These are phyloP conservation scores for Albugo candida DNA, from an alignment of 352 stramenopile genomes.

Conservation along the genomic window DNA sequence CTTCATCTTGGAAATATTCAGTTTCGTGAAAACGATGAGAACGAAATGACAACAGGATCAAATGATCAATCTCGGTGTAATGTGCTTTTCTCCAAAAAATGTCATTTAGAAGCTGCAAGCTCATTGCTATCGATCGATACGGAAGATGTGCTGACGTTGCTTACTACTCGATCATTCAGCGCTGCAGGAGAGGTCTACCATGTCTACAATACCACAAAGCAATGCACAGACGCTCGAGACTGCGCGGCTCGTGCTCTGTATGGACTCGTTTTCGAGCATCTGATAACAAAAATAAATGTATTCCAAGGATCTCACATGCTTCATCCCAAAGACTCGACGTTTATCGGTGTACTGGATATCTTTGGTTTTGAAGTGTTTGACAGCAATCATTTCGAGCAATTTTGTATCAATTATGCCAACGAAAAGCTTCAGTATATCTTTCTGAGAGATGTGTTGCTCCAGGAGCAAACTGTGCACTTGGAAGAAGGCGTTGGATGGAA, in stretches of 20 bases:
- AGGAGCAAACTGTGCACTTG: constrained; percentile 17
- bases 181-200: constrained; percentile 39
- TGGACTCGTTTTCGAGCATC: constrained; percentile 64
- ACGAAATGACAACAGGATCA: no score
- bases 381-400: constrained; percentile 13
- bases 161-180: constrained; percentile 56
- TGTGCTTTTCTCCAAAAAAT: constrained; percentile 3
- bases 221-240: constrained; percentile 43
- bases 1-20: constrained; percentile 27
- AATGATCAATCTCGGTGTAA: not conserved
- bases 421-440: constrained; percentile 14
- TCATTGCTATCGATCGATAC: constrained; percentile 35
- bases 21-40: constrained; percentile 6
- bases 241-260: constrained; percentile 79
- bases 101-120: constrained; percentile 17
- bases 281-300: constrained; percentile 28
- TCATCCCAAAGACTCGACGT: not conserved
- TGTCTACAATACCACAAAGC: constrained; percentile 16
- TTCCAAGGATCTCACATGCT: not conserved
- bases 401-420: constrained; percentile 19
- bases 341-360: constrained; percentile 15
- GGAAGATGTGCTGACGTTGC: constrained; percentile 29
- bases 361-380: constrained; percentile 17
- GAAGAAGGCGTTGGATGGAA: constrained; percentile 28
- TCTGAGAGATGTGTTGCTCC: constrained; percentile 12